These are phyloP conservation scores for Aspergillus asperescens DNA, from an alignment of 495 filamentous ascomycete genomes.

Conservation along the genomic window DNA sequence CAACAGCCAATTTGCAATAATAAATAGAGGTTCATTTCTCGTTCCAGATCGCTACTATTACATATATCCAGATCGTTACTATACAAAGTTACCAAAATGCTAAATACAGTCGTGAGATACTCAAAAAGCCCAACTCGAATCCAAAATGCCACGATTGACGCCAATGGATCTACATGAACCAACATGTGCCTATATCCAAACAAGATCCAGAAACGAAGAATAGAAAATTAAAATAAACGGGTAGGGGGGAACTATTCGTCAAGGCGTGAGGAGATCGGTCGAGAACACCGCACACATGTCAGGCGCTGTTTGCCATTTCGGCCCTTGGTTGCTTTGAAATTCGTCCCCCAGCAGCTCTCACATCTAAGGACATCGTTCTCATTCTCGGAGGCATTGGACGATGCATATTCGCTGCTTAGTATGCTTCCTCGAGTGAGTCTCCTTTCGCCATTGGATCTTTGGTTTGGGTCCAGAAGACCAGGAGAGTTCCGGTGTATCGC, in stretches of 20 bases:
- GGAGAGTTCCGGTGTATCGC: slow-evolving; percentile 29
- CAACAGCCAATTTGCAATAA: slow-evolving; percentile 1
- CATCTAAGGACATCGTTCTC: slow-evolving; percentile 46
- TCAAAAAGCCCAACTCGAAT: background rate
- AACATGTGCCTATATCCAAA: background rate
- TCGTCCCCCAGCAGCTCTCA: slow-evolving; percentile 44
- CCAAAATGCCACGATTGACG: slow-evolving; percentile 2
- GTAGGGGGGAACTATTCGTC: background rate
- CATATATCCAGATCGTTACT: slow-evolving; percentile 3
- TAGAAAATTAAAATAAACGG: background rate
- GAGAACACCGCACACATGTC: slow-evolving; percentile 49
- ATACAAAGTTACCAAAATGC: slow-evolving; percentile 2
- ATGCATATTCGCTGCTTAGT: slow-evolving; percentile 44
- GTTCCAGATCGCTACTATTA: background rate
- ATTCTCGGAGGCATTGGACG: slow-evolving; percentile 31
- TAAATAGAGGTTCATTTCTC: background rate
- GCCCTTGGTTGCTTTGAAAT: slow-evolving; percentile 47
- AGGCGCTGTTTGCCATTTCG: slow-evolving; percentile 44
- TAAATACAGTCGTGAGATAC: background rate
- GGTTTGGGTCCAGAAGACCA: slow-evolving; percentile 26
- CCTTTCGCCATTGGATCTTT: slow-evolving; percentile 21
- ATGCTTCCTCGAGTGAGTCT: slow-evolving; percentile 34
- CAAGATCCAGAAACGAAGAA: background rate
- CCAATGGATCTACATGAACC: slow-evolving; percentile 1
- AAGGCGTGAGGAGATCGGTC: slow-evolving; percentile 12